Evolutionary conservation across 345 rosid genomes (phyloP), one percentile per base, ranked within the genome.

Genomic region (Boechera retrofracta): DNA sequence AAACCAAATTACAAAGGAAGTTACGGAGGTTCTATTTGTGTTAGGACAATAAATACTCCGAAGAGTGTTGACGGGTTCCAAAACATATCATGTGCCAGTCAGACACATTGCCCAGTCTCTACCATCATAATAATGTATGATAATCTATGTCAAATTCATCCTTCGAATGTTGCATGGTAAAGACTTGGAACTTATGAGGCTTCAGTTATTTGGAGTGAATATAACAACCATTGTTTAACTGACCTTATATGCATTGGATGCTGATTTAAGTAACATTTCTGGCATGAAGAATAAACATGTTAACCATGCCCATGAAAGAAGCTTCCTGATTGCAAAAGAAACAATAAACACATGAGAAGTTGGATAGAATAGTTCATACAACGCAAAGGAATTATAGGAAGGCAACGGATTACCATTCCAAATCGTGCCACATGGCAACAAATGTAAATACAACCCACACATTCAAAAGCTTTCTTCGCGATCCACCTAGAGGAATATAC

Each of bases 231-330:
- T 47, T 64, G 59, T 55, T 47, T 18, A 26, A 24, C 76, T 48
- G 77, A 94, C 98, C 98, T 89, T 79, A 58, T 76, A 85, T 60
- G 86, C 76, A 72, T 69, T 79, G 12, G 97, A 84, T 47, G 90
- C 88, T 67, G 97, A 90, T 82, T 90, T 94, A 81, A 89, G 75
- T 75, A 88, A 51, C 90, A 94, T 83, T 83, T 94, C 98, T n/a
- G 98, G 98, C 45, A 87, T 79, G 80, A 90, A 94, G 86, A 92
- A 90, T 67, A 94, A 83, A 81, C 98, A 92, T 62, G 98, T 92
- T 84, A 94, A 82, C 98, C 98, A 94, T 41, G 98, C 98, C 98
- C 98, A 94, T 26, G 98, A 92, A 64, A 94, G 87, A 82, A 94
- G 98, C 82, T 94, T 94, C 98, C 98, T 94, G 76, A 32, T 63